Evolutionary conservation across 257 asterid genomes (phyloP), one percentile per base, ranked within the genome.

Genomic region (Paraleonurus japonicus): DNA sequence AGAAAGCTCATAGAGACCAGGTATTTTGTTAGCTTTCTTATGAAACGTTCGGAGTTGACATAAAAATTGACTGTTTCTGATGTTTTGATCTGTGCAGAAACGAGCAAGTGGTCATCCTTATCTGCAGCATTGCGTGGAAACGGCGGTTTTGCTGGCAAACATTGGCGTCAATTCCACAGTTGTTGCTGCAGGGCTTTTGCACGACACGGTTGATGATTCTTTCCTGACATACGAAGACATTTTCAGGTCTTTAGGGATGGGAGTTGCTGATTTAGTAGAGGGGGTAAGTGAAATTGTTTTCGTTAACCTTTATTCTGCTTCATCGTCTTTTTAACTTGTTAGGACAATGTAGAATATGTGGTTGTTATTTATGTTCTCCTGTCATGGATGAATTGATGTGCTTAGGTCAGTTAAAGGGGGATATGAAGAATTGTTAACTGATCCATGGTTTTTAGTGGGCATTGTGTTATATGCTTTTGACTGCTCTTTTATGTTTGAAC

Each of bases 91-190:
- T 74, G 50, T 83, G 81, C 81, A 95, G 99, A 79, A 79, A 73
- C 85, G 99, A 23, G 96, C 90, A 26, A 89, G 96, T 80, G 99
- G 99, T 1, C 92, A 89, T 84, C 98, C 97, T 30, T 92, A 95
- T 73, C 77, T 95, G 79, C 90, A 95, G 86, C 99, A 95, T 76
- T 95, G 99, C 69, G 88, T 92, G 66, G 99, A 95, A 75, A 95
- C 99, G 0, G 98, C 97, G 0, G 76, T 76, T 60, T 82, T 92
- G 70, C 88, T 95, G 39, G 95, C 98, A 23, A 66, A 70, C 23
- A 76, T 90, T 19, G 99, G 99, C 57, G 96, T 98, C 45, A 92
- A 85, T 77, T 78, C 98, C 2, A 87, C 97, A 3, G 97, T 95
- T 51, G 98, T 95, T 69, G 94, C 97, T 48, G 96, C 98, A 5